Conservation (phyloP, 257 asterid species). For the Vinca minor region DNA sequence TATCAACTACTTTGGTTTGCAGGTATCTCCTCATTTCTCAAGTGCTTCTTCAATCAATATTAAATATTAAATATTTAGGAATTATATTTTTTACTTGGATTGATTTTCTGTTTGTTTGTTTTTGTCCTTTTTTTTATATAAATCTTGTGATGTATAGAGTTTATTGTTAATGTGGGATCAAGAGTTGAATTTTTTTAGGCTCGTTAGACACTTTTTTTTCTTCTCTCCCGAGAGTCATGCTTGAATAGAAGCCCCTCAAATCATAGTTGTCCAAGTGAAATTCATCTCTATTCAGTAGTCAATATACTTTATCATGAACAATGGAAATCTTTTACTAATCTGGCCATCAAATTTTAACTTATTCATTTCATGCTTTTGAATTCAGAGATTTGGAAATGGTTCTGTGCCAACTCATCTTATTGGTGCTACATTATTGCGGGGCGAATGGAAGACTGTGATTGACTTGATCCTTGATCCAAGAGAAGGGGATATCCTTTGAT, state of each 20-base stretch:
- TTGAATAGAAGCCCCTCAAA: neutral
- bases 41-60: too few relatives aligned
- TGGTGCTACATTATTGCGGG: conserved; percentile 84
- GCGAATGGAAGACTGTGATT: conserved; percentile 89
- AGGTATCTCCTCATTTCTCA: conserved; percentile 37
- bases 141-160: neutral
- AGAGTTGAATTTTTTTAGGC: too few relatives aligned
- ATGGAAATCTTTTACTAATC: too few relatives aligned
- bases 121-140: too few relatives aligned
- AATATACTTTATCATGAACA: too few relatives aligned
- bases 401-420: conserved; percentile 82
- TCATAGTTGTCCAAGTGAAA: neutral
- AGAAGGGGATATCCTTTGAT: conserved; percentile 94
- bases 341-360: too few relatives aligned
- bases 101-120: too few relatives aligned
- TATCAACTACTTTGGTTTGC: conserved; percentile 91
- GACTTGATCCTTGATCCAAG: conserved; percentile 85
- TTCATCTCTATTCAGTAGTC: too few relatives aligned
- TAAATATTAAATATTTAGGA: too few relatives aligned
- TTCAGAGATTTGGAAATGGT: conserved; percentile 95
- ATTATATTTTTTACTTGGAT: too few relatives aligned
- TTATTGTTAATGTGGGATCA: too few relatives aligned
- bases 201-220: neutral
- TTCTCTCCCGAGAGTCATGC: neutral
- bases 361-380: conserved; percentile 14